Conservation (phyloP, 495 filamentous ascomycete species). For the Mytilinidion resinicola region DNA sequence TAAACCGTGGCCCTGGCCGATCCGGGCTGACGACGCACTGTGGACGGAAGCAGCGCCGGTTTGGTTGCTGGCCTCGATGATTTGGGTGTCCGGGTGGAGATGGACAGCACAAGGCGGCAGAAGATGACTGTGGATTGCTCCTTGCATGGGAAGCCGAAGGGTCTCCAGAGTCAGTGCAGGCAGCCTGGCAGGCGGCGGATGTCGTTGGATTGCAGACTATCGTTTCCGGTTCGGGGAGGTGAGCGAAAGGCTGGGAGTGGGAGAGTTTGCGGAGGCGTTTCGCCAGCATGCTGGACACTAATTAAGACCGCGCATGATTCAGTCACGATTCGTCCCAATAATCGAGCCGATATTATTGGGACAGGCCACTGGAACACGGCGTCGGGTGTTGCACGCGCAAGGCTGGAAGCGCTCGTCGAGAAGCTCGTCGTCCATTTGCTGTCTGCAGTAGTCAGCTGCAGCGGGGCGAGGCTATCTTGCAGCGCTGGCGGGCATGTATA, state of each 20-base stretch:
- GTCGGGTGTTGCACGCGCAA: constrained; percentile 2
- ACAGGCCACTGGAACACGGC: constrained; percentile 12
- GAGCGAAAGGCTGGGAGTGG: constrained; percentile 7
- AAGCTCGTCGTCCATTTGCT: too few relatives aligned
- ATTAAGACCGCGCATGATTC: constrained; percentile 23
- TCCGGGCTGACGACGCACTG: too few relatives aligned
- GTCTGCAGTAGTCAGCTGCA: too few relatives aligned
- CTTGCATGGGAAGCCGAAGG: constrained; percentile 1
- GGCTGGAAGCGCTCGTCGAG: not conserved
- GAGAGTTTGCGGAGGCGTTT: constrained; percentile 20
- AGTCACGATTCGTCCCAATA: constrained; percentile 9
- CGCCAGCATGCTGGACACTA: constrained; percentile 20
- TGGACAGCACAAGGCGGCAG: not conserved
- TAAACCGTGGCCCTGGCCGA: too few relatives aligned
- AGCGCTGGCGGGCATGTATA: too few relatives aligned
- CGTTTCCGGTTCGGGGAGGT: constrained; percentile 13
- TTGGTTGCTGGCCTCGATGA: not conserved
- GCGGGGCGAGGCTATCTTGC: too few relatives aligned
- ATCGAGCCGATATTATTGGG: not conserved
- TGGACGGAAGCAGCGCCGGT: not conserved
- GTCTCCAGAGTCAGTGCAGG: not conserved
- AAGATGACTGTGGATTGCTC: not conserved
- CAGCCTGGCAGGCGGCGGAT: not conserved
- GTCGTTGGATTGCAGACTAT: constrained; percentile 9
- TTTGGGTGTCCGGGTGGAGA: not conserved